Conservation (phyloP, 2,329 filamentous ascomycete genomes). For the Nothophaeocryptopus gaeumannii region DNA sequence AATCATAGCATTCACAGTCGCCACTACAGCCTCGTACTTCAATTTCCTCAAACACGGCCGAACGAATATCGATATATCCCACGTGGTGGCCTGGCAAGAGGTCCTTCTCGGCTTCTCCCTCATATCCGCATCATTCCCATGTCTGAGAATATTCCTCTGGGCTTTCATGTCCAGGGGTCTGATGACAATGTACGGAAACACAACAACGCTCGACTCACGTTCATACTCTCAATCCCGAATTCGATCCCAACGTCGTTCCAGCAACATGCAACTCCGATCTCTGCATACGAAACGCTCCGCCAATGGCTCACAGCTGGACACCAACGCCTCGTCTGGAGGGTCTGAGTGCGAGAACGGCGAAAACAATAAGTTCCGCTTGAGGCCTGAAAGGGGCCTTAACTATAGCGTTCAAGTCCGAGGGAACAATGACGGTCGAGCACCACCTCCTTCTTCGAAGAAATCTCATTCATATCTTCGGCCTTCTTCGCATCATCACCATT, state of each 20-base stretch:
- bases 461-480: too few relatives aligned
- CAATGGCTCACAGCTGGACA: neutral
- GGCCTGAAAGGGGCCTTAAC: constrained; percentile 4
- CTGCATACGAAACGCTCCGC: neutral
- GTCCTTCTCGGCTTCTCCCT: constrained; percentile 25
- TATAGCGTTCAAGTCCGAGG: constrained; percentile 7
- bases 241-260: neutral
- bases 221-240: too few relatives aligned
- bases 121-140: constrained; percentile 28
- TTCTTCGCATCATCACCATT: too few relatives aligned
- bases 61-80: constrained; percentile 22
- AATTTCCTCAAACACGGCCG: constrained; percentile 19
- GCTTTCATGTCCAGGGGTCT: constrained; percentile 25
- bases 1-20: constrained; percentile 20
- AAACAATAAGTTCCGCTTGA: neutral
- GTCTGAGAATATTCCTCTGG: constrained; percentile 26
- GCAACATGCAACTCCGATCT: constrained; percentile 17
- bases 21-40: constrained; percentile 22
- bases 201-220: constrained; percentile 10
- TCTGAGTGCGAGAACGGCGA: too few relatives aligned
- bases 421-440: neutral
- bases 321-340: neutral
- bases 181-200: constrained; percentile 27
- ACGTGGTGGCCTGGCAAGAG: constrained; percentile 25
- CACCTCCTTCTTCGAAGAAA: neutral